phyloP scores from a whole-genome alignment of 768 basidiomycete species.

The Amyloporia xantha region DNA sequence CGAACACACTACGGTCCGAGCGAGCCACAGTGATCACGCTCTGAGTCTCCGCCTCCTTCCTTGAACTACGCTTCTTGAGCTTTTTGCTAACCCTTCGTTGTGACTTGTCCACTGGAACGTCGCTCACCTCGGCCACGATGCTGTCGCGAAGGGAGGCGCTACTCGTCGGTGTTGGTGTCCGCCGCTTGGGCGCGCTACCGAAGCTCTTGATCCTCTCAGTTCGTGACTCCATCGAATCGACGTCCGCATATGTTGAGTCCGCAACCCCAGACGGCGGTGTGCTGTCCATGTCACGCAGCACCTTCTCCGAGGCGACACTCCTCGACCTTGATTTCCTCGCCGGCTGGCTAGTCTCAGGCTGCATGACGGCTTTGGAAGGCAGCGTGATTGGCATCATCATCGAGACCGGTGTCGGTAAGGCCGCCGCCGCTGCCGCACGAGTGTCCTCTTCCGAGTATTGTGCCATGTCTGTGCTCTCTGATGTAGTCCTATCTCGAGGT shows the following conservation, averaged over 20 bases:
- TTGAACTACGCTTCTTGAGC: not conserved
- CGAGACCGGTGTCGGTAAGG: slow-evolving; percentile 15
- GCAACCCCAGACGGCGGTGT: not conserved
- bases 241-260: slow-evolving; percentile 1
- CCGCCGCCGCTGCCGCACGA: slow-evolving; percentile 1
- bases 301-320: not conserved
- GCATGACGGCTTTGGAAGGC: not conserved
- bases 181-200: slow-evolving; percentile 11
- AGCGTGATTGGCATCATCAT: not conserved
- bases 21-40: not conserved
- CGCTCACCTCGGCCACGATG: slow-evolving; percentile 10
- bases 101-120: not conserved
- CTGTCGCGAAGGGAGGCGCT: slow-evolving; percentile 12
- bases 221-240: slow-evolving; percentile 1
- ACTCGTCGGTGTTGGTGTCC: slow-evolving; percentile 11
- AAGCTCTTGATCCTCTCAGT: slow-evolving; percentile 12
- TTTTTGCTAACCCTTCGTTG: not conserved
- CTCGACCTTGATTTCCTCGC: not conserved
- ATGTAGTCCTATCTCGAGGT: not conserved
- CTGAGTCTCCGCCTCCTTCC: not conserved
- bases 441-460: slow-evolving; percentile 7
- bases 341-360: too few species aligned
- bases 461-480: not conserved
- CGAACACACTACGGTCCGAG: not conserved
- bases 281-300: slow-evolving; percentile 1